Percentiles rank a stretch among this genome's conserved stretches.
phyloP scores from a whole-genome alignment of 495 filamentous ascomycete species.

The Penicillium parvum region DNA sequence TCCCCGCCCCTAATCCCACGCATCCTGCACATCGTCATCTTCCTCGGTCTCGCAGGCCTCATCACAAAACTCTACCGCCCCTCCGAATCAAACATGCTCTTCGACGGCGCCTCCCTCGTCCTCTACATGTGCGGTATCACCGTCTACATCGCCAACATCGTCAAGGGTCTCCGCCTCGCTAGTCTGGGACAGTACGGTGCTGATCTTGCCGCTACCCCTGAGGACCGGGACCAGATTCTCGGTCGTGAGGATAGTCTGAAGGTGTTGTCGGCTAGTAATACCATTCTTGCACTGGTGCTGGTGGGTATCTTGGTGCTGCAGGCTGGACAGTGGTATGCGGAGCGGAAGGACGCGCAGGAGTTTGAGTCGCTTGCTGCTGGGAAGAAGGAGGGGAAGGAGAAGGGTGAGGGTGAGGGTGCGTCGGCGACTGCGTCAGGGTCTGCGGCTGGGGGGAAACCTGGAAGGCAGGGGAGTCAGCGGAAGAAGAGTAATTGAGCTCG shows the following conservation, averaged over 20 bases:
- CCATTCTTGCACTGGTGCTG: constrained; percentile 85
- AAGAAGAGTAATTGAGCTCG: constrained; percentile 22
- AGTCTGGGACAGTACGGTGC: constrained; percentile 50
- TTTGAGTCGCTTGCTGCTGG: constrained; percentile 51
- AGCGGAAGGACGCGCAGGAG: constrained; percentile 86
- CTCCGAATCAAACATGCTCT: constrained; percentile 88
- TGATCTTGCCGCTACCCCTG: constrained; percentile 34
- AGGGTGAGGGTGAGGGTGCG: constrained; percentile 29
- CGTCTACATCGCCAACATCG: constrained; percentile 90
- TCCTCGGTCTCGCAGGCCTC: constrained; percentile 83
- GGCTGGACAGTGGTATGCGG: constrained; percentile 98
- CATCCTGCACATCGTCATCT: constrained; percentile 88
- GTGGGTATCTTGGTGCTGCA: constrained; percentile 89
- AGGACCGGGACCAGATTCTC: constrained; percentile 43
- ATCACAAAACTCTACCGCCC: constrained; percentile 90
- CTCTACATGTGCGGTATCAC: constrained; percentile 88
- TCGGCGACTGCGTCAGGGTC: constrained; percentile 9
- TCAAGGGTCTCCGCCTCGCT: constrained; percentile 83
- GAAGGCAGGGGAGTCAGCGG: constrained; percentile 20
- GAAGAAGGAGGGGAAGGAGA: constrained; percentile 49
- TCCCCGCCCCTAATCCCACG: constrained; percentile 87
- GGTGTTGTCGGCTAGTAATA: constrained; percentile 93
- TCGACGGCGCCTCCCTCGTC: constrained; percentile 87
- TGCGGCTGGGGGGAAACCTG: constrained; percentile 13
- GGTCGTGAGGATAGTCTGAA: constrained; percentile 80